Percentiles rank a stretch among this genome's conserved stretches.
Conservation (phyloP, 805 yeast genomes). For the Yarrowia yakushimensis region DNA sequence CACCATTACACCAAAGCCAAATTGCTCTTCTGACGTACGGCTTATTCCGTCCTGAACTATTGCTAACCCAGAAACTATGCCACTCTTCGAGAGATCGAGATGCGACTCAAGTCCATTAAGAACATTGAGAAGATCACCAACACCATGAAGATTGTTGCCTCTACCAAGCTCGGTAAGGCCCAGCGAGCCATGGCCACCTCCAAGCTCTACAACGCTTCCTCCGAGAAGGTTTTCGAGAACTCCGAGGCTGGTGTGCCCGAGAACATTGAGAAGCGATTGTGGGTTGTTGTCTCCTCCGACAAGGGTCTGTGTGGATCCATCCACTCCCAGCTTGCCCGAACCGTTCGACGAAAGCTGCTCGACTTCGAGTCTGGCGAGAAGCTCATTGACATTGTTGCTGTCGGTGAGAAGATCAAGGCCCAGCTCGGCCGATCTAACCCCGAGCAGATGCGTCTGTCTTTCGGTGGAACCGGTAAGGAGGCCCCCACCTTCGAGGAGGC, state of each 20-base stretch:
- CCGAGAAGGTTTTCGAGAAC: conserved; percentile 70
- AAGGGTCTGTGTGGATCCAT: conserved; percentile 99
- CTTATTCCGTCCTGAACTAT: not conserved
- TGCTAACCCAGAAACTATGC: conserved; percentile 73
- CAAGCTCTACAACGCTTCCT: conserved; percentile 77
- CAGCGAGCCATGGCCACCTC: conserved; percentile 90
- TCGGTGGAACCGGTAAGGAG: conserved; percentile 93
- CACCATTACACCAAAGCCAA: too few species aligned
- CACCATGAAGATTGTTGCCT: conserved; percentile 99
- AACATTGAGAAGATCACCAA: conserved; percentile 99
- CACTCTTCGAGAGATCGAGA: conserved; percentile 97
- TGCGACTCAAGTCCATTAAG: conserved; percentile 95
- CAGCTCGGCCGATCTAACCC: conserved; percentile 84
- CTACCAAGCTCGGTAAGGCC: conserved; percentile 93
- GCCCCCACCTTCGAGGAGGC: conserved; percentile 93
- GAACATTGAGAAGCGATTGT: conserved; percentile 59
- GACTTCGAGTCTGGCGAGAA: conserved; percentile 51
- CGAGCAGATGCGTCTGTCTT: conserved; percentile 63
- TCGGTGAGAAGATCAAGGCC: conserved; percentile 92
- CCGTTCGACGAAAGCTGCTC: conserved; percentile 65
- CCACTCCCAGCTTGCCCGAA: conserved; percentile 91
- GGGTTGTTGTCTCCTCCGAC: conserved; percentile 90
- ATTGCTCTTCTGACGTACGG: not conserved
- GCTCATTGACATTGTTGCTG: conserved; percentile 61
- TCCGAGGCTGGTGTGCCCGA: conserved; percentile 69